Base-by-base conservation (phyloP, 1,284 basidiomycete species). In the Tylopilus sp. region DNA sequence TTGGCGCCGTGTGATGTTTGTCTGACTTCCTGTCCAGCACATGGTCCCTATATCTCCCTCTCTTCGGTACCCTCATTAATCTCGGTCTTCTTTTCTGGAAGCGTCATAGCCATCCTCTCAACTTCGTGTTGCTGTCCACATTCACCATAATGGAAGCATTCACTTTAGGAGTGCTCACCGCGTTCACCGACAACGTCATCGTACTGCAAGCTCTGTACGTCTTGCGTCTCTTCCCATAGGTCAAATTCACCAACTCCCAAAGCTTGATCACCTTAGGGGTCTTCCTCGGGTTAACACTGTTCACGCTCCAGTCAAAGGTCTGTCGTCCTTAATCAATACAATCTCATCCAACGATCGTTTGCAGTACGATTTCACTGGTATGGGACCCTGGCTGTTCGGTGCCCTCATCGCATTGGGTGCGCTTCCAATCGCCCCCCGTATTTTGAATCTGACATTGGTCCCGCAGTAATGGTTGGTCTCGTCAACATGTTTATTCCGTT, bases 41-140 rank as follows among this genome's bases (percentile, higher is more conserved):
- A 24, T 90, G 88, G 88, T 65, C 84, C 2, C 80, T 90, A 70
- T 88, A 86, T 62, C 68, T 90, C 17, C 82, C 88, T 17, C 72
- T 91, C 24, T 77, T 91, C 57, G 85, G 82, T 26, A 84, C 87
- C 17, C 68, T 94, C 36, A 67, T 89, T 61, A 85, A 84, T 55
- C 80, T 94, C 39, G 83, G 83, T 4, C 69, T 90, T 39, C 74
- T 92, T 14, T 93, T 81, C 73, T 92, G 87, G 86, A 92, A 94
- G 70, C 84, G 91, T 54, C 89, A 92, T 71, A 82, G 77, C 64
- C 83, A 90, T 65, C 91, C 92, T 14, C 72, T 79, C 67, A 95
- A 95, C 70, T 75, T 93, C 46, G 72, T 87, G 44, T 74, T 94
- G 14, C 75, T 95, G 34, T 78, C 81, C 21, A 77, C 82, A 0